Base-by-base conservation (phyloP, 441 rosid genomes). In the Erodium trifolium region DNA sequence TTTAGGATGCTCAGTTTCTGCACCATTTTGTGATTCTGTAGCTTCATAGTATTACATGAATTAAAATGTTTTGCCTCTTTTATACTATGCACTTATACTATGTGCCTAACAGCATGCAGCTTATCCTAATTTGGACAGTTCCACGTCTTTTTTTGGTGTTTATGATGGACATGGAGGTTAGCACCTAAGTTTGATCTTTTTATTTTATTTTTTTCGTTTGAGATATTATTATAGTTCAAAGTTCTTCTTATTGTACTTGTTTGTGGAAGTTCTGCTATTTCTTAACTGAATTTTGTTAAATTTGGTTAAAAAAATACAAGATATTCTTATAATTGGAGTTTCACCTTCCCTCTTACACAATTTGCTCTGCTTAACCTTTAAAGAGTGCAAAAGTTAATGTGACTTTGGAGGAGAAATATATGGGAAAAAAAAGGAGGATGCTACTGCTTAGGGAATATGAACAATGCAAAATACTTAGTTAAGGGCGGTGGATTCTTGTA, bases 111-210 rank as follows among this genome's bases (percentile, higher is more conserved):
- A 87, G 88, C 85, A 80, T 85, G 82, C 87, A 71, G 84, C 83
- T 67, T 75, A 78, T 70, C 88, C 94, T 82, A 81, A 89, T 75
- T 73, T 91, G 74, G 98, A 91, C 82, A 82, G 78, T 73, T 80
- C 83, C 63, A 88, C 96, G 66, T 87, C 93, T 3, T 89, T 91
- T 87, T 88, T 93, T 73, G 97, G 97, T 75, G 99, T 94, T 64
- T 94, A 87, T 82, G 99, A 94, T 83, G 99, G 99, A 67, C 99
- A 94, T 81, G 99, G 99, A 92, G 99, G 99, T 93, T 81, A 86
- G 83, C 14, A 41, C 72, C 65, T 37, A 37, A 69, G 29, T 67
- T 67, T 34, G 8, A 43, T 16, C 14, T 19, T 39, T 23, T 43
- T 8, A 47, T 43, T 9, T 43, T 67, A 7, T 47, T 8, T 41